Conservation (phyloP, 208 protist species). For the Trypanosoma cruzi region DNA sequence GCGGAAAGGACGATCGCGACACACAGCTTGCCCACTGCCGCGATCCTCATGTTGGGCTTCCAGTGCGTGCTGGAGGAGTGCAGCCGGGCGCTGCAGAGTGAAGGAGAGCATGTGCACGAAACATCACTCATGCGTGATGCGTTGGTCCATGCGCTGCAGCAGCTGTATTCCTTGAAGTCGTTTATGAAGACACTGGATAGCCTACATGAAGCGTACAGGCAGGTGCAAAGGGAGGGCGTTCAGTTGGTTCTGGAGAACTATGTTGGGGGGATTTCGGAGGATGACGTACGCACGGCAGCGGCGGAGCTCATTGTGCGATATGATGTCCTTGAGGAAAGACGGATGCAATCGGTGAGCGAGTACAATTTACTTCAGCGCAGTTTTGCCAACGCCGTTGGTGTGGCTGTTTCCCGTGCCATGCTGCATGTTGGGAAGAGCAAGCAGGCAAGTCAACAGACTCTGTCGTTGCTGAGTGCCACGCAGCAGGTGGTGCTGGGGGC, state of each 20-base stretch:
- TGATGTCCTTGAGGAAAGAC: conserved; percentile 4
- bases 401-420: not conserved
- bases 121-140: not conserved
- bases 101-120: not conserved
- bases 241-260: conserved; percentile 14
- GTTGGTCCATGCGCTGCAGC: not conserved
- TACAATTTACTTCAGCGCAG: not conserved
- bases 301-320: conserved; percentile 2
- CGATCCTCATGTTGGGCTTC: conserved; percentile 1
- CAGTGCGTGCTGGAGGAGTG: conserved; percentile 4
- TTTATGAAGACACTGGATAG: not conserved
- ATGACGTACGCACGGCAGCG: not conserved
- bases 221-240: conserved; percentile 11
- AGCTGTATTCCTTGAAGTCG: conserved; percentile 1
- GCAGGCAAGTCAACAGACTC: not conserved
- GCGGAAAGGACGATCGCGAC: not conserved
- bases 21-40: not conserved
- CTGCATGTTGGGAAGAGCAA: conserved; percentile 1
- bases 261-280: conserved; percentile 3
- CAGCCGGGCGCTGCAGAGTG: not conserved
- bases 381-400: not conserved
- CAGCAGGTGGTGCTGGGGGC: not conserved
- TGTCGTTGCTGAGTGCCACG: not conserved
- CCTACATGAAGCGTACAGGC: not conserved
- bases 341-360: not conserved